These are phyloP conservation scores for Kernera saxatilis DNA, from an alignment of 345 rosid genomes.

Conservation along the genomic window DNA sequence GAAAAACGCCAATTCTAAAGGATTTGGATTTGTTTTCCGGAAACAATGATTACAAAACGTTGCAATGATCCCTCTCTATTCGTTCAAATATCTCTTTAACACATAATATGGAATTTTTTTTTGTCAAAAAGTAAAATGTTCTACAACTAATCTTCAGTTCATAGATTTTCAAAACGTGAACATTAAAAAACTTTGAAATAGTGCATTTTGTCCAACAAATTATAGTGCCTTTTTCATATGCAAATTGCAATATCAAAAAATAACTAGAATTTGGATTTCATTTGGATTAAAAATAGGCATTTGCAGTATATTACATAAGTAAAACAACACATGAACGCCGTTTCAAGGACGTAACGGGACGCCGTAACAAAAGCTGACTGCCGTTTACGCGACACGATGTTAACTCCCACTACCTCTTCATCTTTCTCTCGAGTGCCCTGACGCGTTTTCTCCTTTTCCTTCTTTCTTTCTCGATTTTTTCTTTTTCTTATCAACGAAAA, in stretches of 20 bases:
- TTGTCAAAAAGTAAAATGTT: background rate
- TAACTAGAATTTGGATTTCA: background rate
- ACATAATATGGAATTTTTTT: background rate
- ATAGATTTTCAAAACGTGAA: background rate
- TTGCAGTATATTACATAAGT: background rate
- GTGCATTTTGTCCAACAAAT: background rate
- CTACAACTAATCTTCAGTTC: background rate
- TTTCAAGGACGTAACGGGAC: background rate
- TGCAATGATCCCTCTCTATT: background rate
- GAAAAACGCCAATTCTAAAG: slow-evolving; percentile 13
- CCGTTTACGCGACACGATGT: slow-evolving; percentile 32
- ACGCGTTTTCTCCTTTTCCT: slow-evolving; percentile 27
- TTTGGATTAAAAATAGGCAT: background rate
- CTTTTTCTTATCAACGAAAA: background rate
- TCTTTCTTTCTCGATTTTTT: slow-evolving; percentile 6
- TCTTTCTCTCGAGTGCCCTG: slow-evolving; percentile 28
- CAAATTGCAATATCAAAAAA: background rate
- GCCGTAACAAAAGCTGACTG: slow-evolving; percentile 30
- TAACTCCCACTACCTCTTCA: slow-evolving; percentile 31
- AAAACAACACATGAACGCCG: slow-evolving; percentile 19
- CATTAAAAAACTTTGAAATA: background rate
- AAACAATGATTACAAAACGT: slow-evolving; percentile 10
- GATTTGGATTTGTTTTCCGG: background rate
- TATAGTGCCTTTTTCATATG: background rate
- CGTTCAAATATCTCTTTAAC: background rate